Evolutionary conservation across 129 eudicot genomes (phyloP), one percentile per base, ranked within the genome.

Genomic region (Saposhnikovia divaricata): DNA sequence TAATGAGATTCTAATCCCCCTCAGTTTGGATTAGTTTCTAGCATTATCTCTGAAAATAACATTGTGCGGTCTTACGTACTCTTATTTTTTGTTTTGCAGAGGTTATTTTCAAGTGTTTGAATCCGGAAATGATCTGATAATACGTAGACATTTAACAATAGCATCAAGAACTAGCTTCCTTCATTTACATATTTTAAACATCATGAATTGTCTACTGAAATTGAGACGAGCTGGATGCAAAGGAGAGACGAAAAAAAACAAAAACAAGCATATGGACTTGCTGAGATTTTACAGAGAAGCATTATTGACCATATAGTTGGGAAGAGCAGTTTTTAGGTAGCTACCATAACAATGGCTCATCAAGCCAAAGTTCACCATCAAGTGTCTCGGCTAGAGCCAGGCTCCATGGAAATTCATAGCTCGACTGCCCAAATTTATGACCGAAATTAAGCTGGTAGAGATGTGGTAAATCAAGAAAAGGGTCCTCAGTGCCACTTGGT

Each of bases 401-500:
- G 46, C 51, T 63, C 79, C 81, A 81, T 31, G 79, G 77, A 6
- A 83, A 53, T 27, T 72, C 79, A 34, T 43, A 84, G 61, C 82
- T 74, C 1, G 80, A 76, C 21, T 57, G 78, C 19, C 80, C 82
- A 9, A 71, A 18, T 9, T 57, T 76, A 37, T 28, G 71, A n/a
- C 65, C 9, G 0, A 69, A 16, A 39, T 77, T 82, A n/a, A 72
- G 16, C 69, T 61, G 69, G 69, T 76, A 79, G 18, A 86, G 81
- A 81, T 86, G 87, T 40, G 89, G 87, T 71, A 86, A 74, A 34
- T 79, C 85, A 37, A 74, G 72, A 86, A 86, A 86, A 48, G 81
- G 82, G 21, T 86, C 89, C 11, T 86, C 84, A 21, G 10, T 38
- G 45, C 59, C 28, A 69, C 77, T 83, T 42, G 86, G 82, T 34